phyloP scores from a whole-genome alignment of 1,284 basidiomycete species.

The Rugosomyces carneus region DNA sequence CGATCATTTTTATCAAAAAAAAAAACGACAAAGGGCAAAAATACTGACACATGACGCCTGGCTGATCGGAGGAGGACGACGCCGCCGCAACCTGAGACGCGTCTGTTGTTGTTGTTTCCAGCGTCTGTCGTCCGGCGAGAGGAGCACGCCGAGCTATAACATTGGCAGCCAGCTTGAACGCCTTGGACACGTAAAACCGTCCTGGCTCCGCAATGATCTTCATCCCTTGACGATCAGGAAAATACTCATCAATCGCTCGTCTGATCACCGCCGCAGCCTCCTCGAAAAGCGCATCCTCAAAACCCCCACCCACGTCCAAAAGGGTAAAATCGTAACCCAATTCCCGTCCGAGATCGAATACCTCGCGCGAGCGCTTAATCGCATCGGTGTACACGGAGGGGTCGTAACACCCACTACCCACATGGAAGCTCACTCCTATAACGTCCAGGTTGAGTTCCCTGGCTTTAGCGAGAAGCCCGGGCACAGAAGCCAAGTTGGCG shows the following conservation, averaged over 20 bases:
- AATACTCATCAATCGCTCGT: slow-evolving; percentile 73
- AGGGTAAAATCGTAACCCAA: slow-evolving; percentile 81
- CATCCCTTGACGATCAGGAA: slow-evolving; percentile 75
- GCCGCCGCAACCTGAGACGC: no score
- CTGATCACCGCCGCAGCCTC: slow-evolving; percentile 71
- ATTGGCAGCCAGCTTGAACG: slow-evolving; percentile 91
- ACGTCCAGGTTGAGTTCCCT: slow-evolving; percentile 80
- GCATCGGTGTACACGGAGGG: slow-evolving; percentile 88
- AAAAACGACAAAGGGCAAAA: slow-evolving; percentile 14
- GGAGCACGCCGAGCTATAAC: slow-evolving; percentile 86
- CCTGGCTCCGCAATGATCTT: slow-evolving; percentile 96
- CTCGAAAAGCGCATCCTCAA: slow-evolving; percentile 88
- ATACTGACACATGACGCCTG: slow-evolving; percentile 77
- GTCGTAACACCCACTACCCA: slow-evolving; percentile 96
- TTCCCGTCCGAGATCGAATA: slow-evolving; percentile 84
- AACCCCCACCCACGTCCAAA: slow-evolving; percentile 94
- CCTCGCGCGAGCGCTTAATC: slow-evolving; percentile 73
- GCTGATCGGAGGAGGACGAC: slow-evolving; percentile 45
- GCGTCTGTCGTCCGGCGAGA: slow-evolving; percentile 22
- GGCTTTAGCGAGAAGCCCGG: slow-evolving; percentile 76
- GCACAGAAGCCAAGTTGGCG: slow-evolving; percentile 82
- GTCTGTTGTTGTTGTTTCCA: slow-evolving; percentile 30
- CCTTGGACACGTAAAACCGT: slow-evolving; percentile 88
- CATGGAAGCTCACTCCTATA: slow-evolving; percentile 96
- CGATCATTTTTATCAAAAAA: no score